Conservation (phyloP, 2,329 filamentous ascomycete genomes). For the Verticillium longisporum region DNA sequence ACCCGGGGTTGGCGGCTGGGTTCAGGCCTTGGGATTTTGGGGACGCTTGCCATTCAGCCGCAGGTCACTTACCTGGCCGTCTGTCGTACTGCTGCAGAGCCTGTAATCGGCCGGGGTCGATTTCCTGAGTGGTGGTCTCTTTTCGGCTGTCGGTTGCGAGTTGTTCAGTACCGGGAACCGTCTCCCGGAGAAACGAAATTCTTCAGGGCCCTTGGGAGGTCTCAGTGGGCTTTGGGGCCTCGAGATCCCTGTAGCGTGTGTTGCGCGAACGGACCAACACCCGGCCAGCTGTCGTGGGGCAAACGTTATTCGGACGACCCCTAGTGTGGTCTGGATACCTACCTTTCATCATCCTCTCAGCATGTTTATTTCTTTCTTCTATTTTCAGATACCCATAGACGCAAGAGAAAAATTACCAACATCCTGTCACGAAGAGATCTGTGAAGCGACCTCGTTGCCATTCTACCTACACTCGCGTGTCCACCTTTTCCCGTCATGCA, state of each 20-base stretch:
- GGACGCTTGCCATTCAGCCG: background rate
- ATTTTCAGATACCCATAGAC: background rate
- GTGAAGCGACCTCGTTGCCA: background rate
- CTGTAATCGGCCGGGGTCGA: background rate
- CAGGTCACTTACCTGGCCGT: background rate
- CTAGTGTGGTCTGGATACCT: too few species aligned
- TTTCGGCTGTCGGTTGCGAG: background rate
- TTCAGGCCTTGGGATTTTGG: background rate
- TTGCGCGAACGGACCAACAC: background rate
- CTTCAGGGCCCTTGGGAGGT: background rate
- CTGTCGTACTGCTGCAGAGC: background rate
- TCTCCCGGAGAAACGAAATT: background rate
- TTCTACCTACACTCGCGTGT: too few species aligned
- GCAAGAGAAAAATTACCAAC: background rate
- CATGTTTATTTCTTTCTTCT: background rate
- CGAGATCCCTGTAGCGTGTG: background rate
- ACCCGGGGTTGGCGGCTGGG: background rate
- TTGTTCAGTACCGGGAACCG: background rate
- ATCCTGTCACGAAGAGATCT: background rate
- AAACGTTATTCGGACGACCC: background rate
- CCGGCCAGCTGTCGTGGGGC: background rate
- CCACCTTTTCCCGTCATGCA: background rate
- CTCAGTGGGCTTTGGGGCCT: background rate
- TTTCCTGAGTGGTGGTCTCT: background rate
- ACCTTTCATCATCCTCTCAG: too few species aligned